A percentile compares a stretch with the other conserved stretches of the same genome.
phyloP scores from a whole-genome alignment of 1,139 yeast genomes.

The Zygoascus meyerae region DNA sequence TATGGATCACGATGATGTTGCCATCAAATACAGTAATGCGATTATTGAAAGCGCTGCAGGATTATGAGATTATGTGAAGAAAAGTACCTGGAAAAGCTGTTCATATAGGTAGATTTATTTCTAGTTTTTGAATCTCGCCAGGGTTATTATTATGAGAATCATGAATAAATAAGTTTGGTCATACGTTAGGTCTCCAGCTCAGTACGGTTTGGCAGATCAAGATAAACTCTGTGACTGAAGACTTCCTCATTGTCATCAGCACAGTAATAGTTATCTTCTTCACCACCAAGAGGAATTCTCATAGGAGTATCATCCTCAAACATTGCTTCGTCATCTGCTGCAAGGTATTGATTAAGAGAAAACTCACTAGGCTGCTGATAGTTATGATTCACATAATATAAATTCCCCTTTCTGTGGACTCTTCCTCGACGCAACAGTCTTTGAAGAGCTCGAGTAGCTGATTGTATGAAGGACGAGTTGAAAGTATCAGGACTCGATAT shows the following conservation, averaged over 20 bases:
- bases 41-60: conserved; percentile 13
- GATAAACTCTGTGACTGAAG: conserved; percentile 27
- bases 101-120: too few relatives aligned
- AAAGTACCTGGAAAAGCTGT: background rate
- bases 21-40: conserved; percentile 22
- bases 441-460: conserved; percentile 36
- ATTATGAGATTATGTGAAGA: background rate
- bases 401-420: conserved; percentile 29
- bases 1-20: conserved; percentile 21
- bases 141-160: too few relatives aligned
- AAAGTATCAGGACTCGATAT: conserved; percentile 28
- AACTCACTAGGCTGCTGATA: conserved; percentile 35
- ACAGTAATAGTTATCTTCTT: conserved; percentile 31
- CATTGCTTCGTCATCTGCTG: conserved; percentile 36
- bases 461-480: conserved; percentile 34
- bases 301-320: conserved; percentile 33
- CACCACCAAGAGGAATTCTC: conserved; percentile 29
- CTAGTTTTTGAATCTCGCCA: too few relatives aligned
- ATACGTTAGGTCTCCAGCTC: conserved; percentile 7
- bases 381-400: conserved; percentile 30
- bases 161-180: background rate
- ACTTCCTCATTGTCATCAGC: conserved; percentile 33
- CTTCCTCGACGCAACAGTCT: conserved; percentile 35
- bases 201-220: conserved; percentile 1
- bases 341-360: conserved; percentile 32